Percentiles rank a stretch among this genome's conserved stretches.
Conservation (phyloP, 2,329 filamentous ascomycete genomes). For the Aspergillus fumigatus region DNA sequence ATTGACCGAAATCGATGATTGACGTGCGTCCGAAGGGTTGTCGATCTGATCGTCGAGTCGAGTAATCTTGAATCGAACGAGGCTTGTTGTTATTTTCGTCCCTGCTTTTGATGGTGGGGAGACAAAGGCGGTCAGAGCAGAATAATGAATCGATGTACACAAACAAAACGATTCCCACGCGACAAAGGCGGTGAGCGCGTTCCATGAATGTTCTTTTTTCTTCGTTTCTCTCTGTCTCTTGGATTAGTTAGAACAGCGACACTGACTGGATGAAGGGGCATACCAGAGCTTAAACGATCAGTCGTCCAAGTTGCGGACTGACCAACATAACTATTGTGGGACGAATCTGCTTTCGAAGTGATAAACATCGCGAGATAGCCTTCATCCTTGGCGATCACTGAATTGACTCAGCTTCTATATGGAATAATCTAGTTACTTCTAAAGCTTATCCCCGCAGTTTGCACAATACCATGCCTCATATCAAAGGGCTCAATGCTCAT, state of each 20-base stretch:
- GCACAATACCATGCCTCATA: slow-evolving; percentile 26
- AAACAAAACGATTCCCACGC: slow-evolving; percentile 36
- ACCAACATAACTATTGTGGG: neutral
- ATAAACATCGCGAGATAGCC: neutral
- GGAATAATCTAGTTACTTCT: neutral
- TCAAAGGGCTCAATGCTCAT: slow-evolving; percentile 62
- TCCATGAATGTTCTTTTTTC: neutral
- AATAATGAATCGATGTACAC: slow-evolving; percentile 19
- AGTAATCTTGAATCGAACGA: slow-evolving; percentile 47
- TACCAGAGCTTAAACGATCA: neutral
- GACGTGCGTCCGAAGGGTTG: neutral
- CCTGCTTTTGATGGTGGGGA: slow-evolving; percentile 27
- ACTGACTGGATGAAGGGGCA: neutral
- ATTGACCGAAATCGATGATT: neutral
- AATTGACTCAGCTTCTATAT: neutral
- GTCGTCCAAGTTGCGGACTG: neutral
- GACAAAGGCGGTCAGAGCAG: slow-evolving; percentile 40
- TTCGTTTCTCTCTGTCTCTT: neutral
- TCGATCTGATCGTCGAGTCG: slow-evolving; percentile 27
- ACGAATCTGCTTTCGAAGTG: neutral
- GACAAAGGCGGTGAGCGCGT: slow-evolving; percentile 31
- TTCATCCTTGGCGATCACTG: neutral
- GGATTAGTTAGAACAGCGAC: neutral
- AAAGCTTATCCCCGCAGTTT: neutral
- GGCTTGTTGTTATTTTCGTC: slow-evolving; percentile 38